Percentiles rank a stretch among this genome's conserved stretches.
phyloP scores from a whole-genome alignment of 768 basidiomycete species.

The Asterophora lycoperdoides region DNA sequence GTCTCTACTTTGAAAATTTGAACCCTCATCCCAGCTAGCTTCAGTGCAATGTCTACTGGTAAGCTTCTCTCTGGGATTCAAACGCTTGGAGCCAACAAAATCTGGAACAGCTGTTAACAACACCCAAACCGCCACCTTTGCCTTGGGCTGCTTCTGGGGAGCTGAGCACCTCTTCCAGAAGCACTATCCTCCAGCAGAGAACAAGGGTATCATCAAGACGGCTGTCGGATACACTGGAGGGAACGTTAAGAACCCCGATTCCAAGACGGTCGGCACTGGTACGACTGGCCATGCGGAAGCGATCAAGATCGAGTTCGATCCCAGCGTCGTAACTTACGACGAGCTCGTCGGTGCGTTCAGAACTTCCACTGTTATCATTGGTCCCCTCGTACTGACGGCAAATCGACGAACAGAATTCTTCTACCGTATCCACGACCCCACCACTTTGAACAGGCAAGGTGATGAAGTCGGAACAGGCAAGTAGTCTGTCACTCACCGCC shows the following conservation, averaged over 20 bases:
- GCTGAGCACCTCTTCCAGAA: slow-evolving; percentile 85
- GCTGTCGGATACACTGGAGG: slow-evolving; percentile 82
- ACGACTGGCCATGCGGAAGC: slow-evolving; percentile 87
- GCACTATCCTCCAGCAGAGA: slow-evolving; percentile 64
- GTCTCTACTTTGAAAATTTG: slow-evolving; percentile 23
- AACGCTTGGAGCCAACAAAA: background rate
- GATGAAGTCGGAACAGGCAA: slow-evolving; percentile 72
- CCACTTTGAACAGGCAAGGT: slow-evolving; percentile 77
- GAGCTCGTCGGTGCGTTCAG: slow-evolving; percentile 75
- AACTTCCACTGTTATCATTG: too few relatives aligned
- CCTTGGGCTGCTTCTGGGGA: slow-evolving; percentile 81
- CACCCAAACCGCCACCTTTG: slow-evolving; percentile 41
- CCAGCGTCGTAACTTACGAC: slow-evolving; percentile 67
- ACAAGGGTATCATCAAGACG: slow-evolving; percentile 72
- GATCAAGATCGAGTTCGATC: slow-evolving; percentile 82
- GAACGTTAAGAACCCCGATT: slow-evolving; percentile 55
- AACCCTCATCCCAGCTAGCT: too few relatives aligned
- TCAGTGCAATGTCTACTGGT: too few relatives aligned
- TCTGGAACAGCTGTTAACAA: slow-evolving; percentile 15
- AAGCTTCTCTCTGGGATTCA: slow-evolving; percentile 4
- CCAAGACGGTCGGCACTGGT: slow-evolving; percentile 74
- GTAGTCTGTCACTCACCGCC: slow-evolving; percentile 21
- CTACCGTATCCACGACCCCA: slow-evolving; percentile 92
- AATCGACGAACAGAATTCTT: slow-evolving; percentile 66
- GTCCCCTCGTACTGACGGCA: too few relatives aligned